Evolutionary conservation across 257 asterid species (phyloP), one percentile per base, ranked within the genome.

Genomic region (Solanum habrochaites): DNA sequence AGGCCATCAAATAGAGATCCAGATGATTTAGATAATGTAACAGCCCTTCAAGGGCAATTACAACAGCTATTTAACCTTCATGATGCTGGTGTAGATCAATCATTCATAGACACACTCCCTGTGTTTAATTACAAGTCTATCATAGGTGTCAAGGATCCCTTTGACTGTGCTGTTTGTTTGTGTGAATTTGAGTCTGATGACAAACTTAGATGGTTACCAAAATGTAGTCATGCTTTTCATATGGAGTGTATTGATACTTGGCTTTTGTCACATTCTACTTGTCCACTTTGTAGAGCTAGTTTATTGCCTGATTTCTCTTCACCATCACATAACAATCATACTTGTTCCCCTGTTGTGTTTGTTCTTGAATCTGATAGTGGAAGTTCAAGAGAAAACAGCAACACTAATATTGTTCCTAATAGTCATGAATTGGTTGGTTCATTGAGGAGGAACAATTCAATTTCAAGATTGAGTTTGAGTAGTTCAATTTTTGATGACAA

Each of bases 171-270:
- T 86, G 98, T 97, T 9, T 97, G 99, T 74, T 82, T 97, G 83
- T 95, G 98, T 91, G 99, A 95, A 83, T 97, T 95, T 86, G 98
- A 95, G 83, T 87, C 86, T 6, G 99, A 97, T 4, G 98, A 97
- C 89, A 93, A 93, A 73, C 96, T 97, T 2, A 91, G 98, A 82
- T 85, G 94, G 86, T 88, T 96, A 52, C 98, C 99, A 2, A 93
- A 94, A 88, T 96, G 99, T 83, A 96, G 98, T 92, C 99, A 97
- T 86, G 99, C 99, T 39, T 97, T 97, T 87, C 99, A 97, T 91
- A 92, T 95, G 97, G 98, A 92, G 9, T 97, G 99, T 52, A 97
- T 97, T 58, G 99, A 97, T 56, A 97, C 99, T 45, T 97, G 99
- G 99, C 93, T 97, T 4, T 86, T 95, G 90, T 95, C 98, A 2